Evolutionary conservation across 2,329 filamentous ascomycete species (phyloP).

Genomic region (Gnomoniopsis smithogilvyi): DNA sequence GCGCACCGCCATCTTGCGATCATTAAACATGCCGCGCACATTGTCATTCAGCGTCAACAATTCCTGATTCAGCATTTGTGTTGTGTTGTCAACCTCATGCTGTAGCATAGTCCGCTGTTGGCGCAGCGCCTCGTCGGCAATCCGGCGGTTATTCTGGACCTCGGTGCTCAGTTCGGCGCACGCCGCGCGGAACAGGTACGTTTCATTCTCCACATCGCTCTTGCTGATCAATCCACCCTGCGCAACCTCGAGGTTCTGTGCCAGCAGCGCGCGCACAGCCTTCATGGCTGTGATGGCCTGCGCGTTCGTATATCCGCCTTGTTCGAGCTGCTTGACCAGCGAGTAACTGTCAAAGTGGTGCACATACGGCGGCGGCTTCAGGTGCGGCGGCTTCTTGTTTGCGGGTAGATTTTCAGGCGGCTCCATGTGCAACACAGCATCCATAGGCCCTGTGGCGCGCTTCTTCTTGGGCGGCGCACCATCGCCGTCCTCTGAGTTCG

Average conservation of each 20-base stretch:
- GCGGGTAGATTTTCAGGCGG: slow-evolving; percentile 35
- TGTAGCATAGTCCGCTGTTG: slow-evolving; percentile 82
- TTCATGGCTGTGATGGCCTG: slow-evolving; percentile 92
- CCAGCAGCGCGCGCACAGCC: slow-evolving; percentile 73
- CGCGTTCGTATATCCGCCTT: slow-evolving; percentile 65
- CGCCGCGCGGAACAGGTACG: slow-evolving; percentile 89
- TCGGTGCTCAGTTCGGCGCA: slow-evolving; percentile 90
- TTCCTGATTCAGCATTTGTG: slow-evolving; percentile 82
- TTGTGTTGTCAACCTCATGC: slow-evolving; percentile 91
- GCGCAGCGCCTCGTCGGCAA: slow-evolving; percentile 76
- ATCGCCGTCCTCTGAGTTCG: no score
- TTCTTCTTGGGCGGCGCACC: slow-evolving; percentile 31
- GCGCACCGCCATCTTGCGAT: slow-evolving; percentile 86
- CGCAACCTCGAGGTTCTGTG: slow-evolving; percentile 77
- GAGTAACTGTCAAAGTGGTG: slow-evolving; percentile 97
- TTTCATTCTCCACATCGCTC: slow-evolving; percentile 90
- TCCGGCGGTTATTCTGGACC: slow-evolving; percentile 72
- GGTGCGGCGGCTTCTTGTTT: slow-evolving; percentile 57
- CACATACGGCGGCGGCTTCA: slow-evolving; percentile 74
- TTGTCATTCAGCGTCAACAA: slow-evolving; percentile 79
- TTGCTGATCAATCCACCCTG: slow-evolving; percentile 81
- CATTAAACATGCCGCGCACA: slow-evolving; percentile 93
- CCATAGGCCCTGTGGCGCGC: slow-evolving; percentile 42
- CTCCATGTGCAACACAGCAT: slow-evolving; percentile 47
- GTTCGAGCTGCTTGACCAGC: slow-evolving; percentile 75